Evolutionary conservation across 495 filamentous ascomycete genomes (phyloP), one percentile per base, ranked within the genome.

Genomic region (Xylaria flabelliformis): DNA sequence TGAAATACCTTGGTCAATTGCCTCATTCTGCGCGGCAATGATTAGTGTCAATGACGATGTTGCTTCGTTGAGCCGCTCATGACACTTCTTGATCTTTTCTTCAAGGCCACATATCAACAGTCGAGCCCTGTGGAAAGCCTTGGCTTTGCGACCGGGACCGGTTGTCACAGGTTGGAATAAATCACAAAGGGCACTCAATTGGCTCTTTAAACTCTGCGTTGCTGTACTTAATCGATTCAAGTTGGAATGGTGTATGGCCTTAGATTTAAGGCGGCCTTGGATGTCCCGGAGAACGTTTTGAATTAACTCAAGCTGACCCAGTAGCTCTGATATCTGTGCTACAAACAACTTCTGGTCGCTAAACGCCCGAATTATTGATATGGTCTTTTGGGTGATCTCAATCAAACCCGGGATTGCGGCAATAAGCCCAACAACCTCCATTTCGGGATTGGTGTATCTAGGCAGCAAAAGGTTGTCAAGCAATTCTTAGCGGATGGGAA

Each of bases 351-450:
- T 71, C 32, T 63, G 69, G 39, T 71, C 62, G 69, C 41, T 51
- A 13, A 71, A 62, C 26, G 42, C 46, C 24, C 50, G 56, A 4
- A 71, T 51, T 7, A 62, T 36, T 15, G 42, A 51, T 29, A 63
- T 71, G 29, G 36, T 55, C 17, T 29, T 29, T 15, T 15, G 59
- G 21, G 48, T 39, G 58, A 64, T 63, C 42, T 63, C 58, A 71
- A 64, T 71, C 58, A 71, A 32, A 26, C 69, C 69, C 21, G 69
- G 58, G 64, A 71, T 64, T 13, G 69, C 69, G 36, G 69, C 69
- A 42, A 71, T 59, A 21, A 71, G 44, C n/a, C 69, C 69, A 29
- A 71, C 41, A 8, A 64, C 69, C 51, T 71, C 69, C 69, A 71
- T 71, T 64, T 44, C 3, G 21, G 17, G 61, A 12, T 32, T 64